Evolutionary conservation across 2,329 filamentous ascomycete genomes (phyloP).

Genomic region (Elsinoe fawcettii): DNA sequence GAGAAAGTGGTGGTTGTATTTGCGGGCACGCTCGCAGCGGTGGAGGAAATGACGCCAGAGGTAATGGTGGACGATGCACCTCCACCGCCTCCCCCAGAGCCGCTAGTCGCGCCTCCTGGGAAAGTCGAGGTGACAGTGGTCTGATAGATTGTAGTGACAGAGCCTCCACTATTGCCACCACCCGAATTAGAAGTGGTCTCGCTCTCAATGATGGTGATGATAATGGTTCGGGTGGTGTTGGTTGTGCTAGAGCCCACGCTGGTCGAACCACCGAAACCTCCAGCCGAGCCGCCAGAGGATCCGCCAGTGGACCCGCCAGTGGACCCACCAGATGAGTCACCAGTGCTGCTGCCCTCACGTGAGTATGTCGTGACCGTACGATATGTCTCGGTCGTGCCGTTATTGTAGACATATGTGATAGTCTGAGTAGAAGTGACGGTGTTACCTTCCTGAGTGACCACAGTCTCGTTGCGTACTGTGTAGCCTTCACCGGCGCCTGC

Average conservation of each 20-base stretch:
- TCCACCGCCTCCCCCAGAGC: background rate
- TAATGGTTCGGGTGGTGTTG: constrained; percentile 12
- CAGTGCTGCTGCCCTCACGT: background rate
- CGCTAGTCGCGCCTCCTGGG: background rate
- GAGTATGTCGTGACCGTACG: background rate
- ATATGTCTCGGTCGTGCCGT: constrained; percentile 1
- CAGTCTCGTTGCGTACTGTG: constrained; percentile 6
- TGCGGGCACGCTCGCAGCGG: background rate
- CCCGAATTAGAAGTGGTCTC: background rate
- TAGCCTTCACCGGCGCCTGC: constrained; percentile 18
- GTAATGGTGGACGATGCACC: constrained; percentile 2
- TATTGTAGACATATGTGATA: constrained; percentile 11
- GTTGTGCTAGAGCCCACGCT: background rate
- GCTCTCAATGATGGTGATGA: constrained; percentile 8
- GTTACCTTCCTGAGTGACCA: constrained; percentile 2
- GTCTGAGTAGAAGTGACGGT: background rate
- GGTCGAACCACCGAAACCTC: background rate
- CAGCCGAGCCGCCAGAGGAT: background rate
- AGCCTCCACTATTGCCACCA: background rate
- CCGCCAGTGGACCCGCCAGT: constrained; percentile 12
- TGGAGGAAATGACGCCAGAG: constrained; percentile 4
- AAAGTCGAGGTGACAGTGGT: constrained; percentile 1
- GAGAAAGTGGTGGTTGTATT: constrained; percentile 10
- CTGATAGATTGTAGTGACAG: constrained; percentile 1
- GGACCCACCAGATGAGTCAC: constrained; percentile 6